Percentiles rank a stretch among this genome's conserved stretches.
Conservation (phyloP, 495 filamentous ascomycete genomes). For the Aspergillus kassunensis region DNA sequence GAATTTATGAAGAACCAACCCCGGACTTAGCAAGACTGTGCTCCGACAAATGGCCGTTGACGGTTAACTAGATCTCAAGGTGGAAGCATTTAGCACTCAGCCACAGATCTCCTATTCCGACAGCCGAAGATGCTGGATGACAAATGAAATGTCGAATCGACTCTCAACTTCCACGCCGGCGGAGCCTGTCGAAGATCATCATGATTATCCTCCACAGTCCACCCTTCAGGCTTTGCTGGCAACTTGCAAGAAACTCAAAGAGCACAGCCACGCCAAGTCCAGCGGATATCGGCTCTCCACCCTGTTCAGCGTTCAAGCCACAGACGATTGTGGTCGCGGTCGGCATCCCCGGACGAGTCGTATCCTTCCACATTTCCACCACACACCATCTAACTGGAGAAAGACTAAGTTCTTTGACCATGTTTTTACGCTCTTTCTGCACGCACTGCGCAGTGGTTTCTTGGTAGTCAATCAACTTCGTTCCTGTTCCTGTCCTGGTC, state of each 20-base stretch:
- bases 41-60: not conserved
- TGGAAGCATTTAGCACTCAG: slow-evolving; percentile 1
- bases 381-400: not conserved
- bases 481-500: not conserved
- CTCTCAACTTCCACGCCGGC: too few species aligned
- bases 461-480: not conserved
- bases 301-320: too few species aligned
- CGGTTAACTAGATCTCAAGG: not conserved
- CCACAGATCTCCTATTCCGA: not conserved
- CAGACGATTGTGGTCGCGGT: too few species aligned
- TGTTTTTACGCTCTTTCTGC: not conserved
- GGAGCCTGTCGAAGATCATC: not conserved
- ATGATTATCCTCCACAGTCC: not conserved
- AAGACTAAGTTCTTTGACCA: not conserved
- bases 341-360: too few species aligned
- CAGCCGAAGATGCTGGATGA: not conserved
- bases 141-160: too few species aligned
- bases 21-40: not conserved
- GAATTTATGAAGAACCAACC: too few species aligned
- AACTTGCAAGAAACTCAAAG: not conserved
- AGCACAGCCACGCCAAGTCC: too few species aligned
- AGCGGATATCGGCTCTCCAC: too few species aligned
- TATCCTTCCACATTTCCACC: too few species aligned
- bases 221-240: not conserved
- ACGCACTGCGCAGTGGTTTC: slow-evolving; percentile 1